Evolutionary conservation across 805 yeast species (phyloP).

Genomic region (Metschnikowia anglica): DNA sequence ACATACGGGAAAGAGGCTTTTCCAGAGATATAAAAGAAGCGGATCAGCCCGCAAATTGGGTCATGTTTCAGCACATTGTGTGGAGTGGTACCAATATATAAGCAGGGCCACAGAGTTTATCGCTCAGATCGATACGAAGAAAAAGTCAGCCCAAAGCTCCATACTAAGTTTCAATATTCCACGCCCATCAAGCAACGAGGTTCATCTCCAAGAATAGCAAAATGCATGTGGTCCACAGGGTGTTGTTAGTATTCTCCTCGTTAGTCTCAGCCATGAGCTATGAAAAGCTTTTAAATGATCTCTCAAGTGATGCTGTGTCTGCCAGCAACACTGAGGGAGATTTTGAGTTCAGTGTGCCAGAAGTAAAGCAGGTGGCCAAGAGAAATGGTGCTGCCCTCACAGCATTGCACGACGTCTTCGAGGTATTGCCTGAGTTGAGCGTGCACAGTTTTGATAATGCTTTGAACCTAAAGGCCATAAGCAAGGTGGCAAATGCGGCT

Average conservation of each 20-base stretch:
- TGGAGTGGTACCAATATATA: no score
- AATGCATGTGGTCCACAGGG: not conserved
- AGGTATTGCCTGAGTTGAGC: not conserved
- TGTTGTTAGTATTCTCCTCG: not conserved
- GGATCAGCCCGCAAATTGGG: no score
- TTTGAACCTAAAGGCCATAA: not conserved
- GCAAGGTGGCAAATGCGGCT: not conserved
- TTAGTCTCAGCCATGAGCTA: not conserved
- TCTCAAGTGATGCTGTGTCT: not conserved
- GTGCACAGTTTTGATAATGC: slow-evolving; percentile 5
- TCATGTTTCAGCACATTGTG: no score
- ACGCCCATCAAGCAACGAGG: no score
- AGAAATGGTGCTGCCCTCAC: not conserved
- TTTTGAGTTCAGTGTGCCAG: not conserved
- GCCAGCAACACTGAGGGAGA: not conserved
- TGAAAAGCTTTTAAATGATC: not conserved
- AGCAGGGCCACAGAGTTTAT: no score
- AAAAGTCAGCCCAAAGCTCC: no score
- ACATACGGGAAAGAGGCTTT: no score
- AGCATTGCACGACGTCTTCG: not conserved
- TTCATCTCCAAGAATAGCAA: no score
- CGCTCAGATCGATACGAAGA: no score
- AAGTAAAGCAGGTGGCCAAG: not conserved
- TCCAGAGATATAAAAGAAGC: no score
- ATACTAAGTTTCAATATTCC: no score